Evolutionary conservation across 345 rosid species (phyloP).

Genomic region (Citrus sinensis): DVS_A1.0 CM039164.1:27425501-27426000

Average conservation of each 20-base stretch:
- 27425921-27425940: slow-evolving; percentile 65
- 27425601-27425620: background rate
- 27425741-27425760: background rate
- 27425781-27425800: background rate
- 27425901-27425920: slow-evolving; percentile 61
- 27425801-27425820: background rate
- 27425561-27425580: background rate
- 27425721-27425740: background rate
- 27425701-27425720: background rate
- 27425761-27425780: background rate
- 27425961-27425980: background rate
- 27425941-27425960: background rate
- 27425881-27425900: slow-evolving; percentile 73
- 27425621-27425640: background rate
- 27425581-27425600: background rate
- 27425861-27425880: slow-evolving; percentile 76
- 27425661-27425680: background rate
- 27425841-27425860: slow-evolving; percentile 85
- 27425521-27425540: background rate
- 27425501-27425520: background rate
- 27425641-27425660: background rate
- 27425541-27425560: background rate
- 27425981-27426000: background rate
- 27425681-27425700: background rate
- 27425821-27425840: slow-evolving; percentile 55